Evolutionary conservation across 139 green algal species (phyloP), one percentile per base, ranked within the genome.

Genomic region (Auxenochlorella protothecoides): DNA sequence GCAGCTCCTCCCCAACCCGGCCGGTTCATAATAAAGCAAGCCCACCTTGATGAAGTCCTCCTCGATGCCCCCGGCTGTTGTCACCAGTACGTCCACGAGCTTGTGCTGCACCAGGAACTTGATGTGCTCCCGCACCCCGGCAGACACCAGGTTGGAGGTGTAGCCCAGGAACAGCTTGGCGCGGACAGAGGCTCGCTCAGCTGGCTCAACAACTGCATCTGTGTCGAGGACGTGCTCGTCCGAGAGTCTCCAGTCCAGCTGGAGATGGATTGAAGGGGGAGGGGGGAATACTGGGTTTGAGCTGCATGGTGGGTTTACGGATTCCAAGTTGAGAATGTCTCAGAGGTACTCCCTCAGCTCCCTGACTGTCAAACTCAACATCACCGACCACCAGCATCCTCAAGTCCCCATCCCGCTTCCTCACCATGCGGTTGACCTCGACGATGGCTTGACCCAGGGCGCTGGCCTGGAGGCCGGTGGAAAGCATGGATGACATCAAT

Each of bases 1-100:
- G 59, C 59, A 63, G 59, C 59, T 15, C 59, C 59, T 63, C 10
- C 11, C 59, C 59, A 63, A 63, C 10, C 59, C 59, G 14, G 15
- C 12, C 63, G 9, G 12, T 44, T 11, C 63, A 10, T 10, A 16
- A 67, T 2, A 8, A 62, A 62, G 3, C 54, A 13, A 51, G n/a
- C 71, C 1, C 63, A 80, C 81, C 75, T 99, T 99, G 73, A 99
- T 98, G 67, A 98, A 76, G 77, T 99, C 95, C 79, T 99, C 95
- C 76, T 99, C 95, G 12, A 99, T 77, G 7, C 95, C 95, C 5
- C 95, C 95, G 3, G 95, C 95, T 52, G 92, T 98, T 5, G 92
- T 97, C 13, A 98, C 94, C 9, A 99, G 12, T 11, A 96, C 90
- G 78, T 99, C 92, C 14, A 99, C 91, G 88, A 97, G 90, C 9